Conservation (phyloP, 1,284 basidiomycete genomes). For the Vanrija sp. region DNA sequence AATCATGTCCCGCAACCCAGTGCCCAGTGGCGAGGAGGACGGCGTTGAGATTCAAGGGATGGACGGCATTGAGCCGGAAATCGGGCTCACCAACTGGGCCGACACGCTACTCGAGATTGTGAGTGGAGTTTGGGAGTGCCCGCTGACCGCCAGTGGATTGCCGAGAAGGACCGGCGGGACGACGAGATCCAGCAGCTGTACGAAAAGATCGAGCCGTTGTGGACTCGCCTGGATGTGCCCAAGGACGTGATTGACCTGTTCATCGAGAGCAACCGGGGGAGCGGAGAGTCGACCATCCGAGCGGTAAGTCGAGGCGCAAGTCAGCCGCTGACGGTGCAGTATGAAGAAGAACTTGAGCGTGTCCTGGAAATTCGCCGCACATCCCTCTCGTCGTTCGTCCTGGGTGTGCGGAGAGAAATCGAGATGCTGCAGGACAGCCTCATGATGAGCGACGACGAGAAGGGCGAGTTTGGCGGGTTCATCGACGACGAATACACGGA, state of each 20-base stretch:
- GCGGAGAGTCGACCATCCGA: constrained; percentile 35
- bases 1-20: constrained; percentile 24
- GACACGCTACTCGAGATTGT: constrained; percentile 33
- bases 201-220: constrained; percentile 45
- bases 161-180: constrained; percentile 35
- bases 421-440: constrained; percentile 77
- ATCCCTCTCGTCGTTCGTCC: constrained; percentile 80
- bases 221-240: constrained; percentile 37
- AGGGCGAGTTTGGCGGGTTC: constrained; percentile 72
- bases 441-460: constrained; percentile 77
- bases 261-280: constrained; percentile 44
- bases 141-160: constrained; percentile 30
- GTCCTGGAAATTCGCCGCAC: constrained; percentile 85
- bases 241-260: constrained; percentile 44
- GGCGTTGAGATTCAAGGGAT: constrained; percentile 29
- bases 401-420: constrained; percentile 77
- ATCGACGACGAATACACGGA: constrained; percentile 83
- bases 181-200: constrained; percentile 43
- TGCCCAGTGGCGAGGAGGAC: constrained; percentile 15
- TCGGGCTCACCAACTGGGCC: constrained; percentile 40
- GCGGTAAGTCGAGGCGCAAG: constrained; percentile 29
- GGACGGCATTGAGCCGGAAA: constrained; percentile 43
- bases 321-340: constrained; percentile 47
- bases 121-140: not conserved
- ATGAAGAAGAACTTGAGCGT: constrained; percentile 83